Evolutionary conservation across 306 rosid genomes (phyloP).

Genomic region (Cucumis melo): DNA sequence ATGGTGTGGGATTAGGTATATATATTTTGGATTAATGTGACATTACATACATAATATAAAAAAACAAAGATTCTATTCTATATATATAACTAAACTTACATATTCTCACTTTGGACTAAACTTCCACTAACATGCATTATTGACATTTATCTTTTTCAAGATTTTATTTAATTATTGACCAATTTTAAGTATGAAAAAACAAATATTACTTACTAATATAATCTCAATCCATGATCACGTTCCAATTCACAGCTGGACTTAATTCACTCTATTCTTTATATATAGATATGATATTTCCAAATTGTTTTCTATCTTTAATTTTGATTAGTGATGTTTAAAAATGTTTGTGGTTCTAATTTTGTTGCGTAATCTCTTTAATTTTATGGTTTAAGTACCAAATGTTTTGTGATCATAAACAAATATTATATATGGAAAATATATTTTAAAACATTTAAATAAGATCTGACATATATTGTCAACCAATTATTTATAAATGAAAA

Average conservation of each 20-base stretch:
- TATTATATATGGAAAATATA: background rate
- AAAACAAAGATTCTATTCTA: background rate
- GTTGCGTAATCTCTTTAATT: background rate
- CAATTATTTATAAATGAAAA: no score
- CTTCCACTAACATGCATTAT: slow-evolving; percentile 2
- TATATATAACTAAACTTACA: background rate
- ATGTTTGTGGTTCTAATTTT: background rate
- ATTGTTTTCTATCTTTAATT: background rate
- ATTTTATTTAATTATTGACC: background rate
- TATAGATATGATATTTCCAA: background rate
- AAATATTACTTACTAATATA: background rate
- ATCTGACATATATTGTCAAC: background rate
- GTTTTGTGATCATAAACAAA: background rate
- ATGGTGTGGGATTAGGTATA: background rate
- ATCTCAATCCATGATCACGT: background rate
- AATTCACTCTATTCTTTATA: background rate
- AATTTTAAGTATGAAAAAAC: background rate
- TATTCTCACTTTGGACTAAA: background rate
- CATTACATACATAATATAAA: background rate
- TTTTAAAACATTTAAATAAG: background rate
- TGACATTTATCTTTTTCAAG: background rate
- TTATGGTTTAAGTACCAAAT: background rate
- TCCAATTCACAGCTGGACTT: background rate
- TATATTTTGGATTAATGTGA: background rate
- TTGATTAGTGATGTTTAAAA: background rate